Base-by-base conservation (phyloP, 2,329 filamentous ascomycete genomes). In the Aspergillus sp. region DNA sequence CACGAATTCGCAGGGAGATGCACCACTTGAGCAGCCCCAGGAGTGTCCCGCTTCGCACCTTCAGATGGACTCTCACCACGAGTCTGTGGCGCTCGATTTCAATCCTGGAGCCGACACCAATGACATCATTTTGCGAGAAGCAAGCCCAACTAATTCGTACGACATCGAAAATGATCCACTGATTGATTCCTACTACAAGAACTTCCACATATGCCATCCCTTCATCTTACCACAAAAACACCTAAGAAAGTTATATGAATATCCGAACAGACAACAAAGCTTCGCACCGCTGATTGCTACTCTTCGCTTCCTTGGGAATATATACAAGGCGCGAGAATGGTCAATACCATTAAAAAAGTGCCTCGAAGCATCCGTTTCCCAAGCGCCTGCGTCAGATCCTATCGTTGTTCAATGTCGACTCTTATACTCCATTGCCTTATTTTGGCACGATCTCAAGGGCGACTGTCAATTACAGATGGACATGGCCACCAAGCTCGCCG, bases 131-230 rank as follows among this genome's bases (percentile, higher is more conserved):
- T 5, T 49, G 49, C 52, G 61, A 18, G 39, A 50, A 16, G 46
- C 49, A 11, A 20, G 20, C 16, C 5, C 16, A 46, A 10, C 7
- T 46, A 16, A 16, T 18, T 14, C 6, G n/a, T 9, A 24, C 24
- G 50, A 60, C 9, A 61, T 66, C 10, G 65, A 57, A 14, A 55
- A 55, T 6, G 63, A 67, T 31, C 4, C 49, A 1, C 57, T 70
- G 24, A 52, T 71, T 51, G 61, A 66, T 46, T 66, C 66, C 14
- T 76, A 74, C 56, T 76, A 75, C 55, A 61, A 65, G 32, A 63
- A 69, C 32, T 75, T 76, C 32, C 73, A 74, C 51, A 53, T 45
- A 45, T 65, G 65, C 2, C 73, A 75, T 54, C 71, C 72, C 0
- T 69, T 67, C 18, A 56, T 73, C 10, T 53, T 70, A 42, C 73